Base-by-base conservation (phyloP, 345 rosid species). In the Melaleuca alternifolia region DNA sequence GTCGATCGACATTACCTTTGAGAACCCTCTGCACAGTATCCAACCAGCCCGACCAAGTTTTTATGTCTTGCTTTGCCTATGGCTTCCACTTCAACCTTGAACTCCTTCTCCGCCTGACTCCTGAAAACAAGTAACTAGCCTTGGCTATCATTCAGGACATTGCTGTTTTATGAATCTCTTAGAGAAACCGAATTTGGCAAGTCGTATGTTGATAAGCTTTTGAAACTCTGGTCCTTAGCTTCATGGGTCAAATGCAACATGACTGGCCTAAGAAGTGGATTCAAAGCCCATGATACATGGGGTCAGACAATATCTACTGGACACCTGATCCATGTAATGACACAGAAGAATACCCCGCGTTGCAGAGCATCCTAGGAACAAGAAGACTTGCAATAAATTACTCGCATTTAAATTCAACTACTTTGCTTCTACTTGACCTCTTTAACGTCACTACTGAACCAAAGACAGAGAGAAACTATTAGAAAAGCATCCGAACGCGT, bases 101-200 rank as follows among this genome's bases (percentile, higher is more conserved):
- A 97, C 92, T 97, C 99, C 93, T 92, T 96, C 92, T 94, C 99
- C 5, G 99, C 99, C 88, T 96, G 99, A 28, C 99, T 98, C 92
- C 99, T 97, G 83, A 79, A 33, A 88, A 85, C 10, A 87, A 84
- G 86, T 71, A 6, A 56, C 46, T 57, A 57, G 26, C 62, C 28
- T 50, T 82, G 50, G 53, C 84, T 82, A 11, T 82, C 23, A 82
- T 23, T 82, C 84, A 50, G 13, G 2, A 12, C 18, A 50, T 46
- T 0, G 7, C 83, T 48, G 16, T 37, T 20, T 24, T 77, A 11
- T 11, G 0, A 28, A 24, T 76, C 44, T 13, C 84, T 50, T 24
- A n/a, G 57, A 53, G 37, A 52, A 84, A 84, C 7, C 83, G 24
- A 48, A 81, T 13, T 46, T 77, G 3, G 3, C 15, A 77, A 61